Evolutionary conservation across 805 yeast species (phyloP).

Genomic region (Priceomyces haplophilus): DNA sequence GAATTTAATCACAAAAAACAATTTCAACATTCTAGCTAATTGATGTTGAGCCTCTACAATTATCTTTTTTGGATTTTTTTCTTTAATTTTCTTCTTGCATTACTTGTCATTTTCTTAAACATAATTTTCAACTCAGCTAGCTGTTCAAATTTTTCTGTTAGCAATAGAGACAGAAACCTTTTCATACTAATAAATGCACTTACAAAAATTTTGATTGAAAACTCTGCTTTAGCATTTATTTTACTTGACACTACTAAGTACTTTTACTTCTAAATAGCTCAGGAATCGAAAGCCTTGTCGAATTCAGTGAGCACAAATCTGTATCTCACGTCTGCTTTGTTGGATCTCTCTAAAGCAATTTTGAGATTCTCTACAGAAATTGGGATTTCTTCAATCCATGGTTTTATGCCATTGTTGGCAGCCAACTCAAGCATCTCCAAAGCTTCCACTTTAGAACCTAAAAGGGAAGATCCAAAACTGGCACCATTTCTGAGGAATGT

Average conservation of each 20-base stretch:
- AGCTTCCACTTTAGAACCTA: constrained; percentile 38
- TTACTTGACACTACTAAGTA: too few species aligned
- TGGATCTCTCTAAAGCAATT: constrained; percentile 33
- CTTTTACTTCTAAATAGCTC: too few species aligned
- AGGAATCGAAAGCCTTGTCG: constrained; percentile 42
- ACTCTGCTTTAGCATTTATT: too few species aligned
- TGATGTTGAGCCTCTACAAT: constrained; percentile 3
- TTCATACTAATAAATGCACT: neutral
- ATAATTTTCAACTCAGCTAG: neutral
- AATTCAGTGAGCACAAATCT: constrained; percentile 60
- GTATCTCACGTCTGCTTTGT: constrained; percentile 36
- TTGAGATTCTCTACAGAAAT: constrained; percentile 31
- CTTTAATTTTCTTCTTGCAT: neutral
- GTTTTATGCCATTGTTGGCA: constrained; percentile 31
- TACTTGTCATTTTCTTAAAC: neutral
- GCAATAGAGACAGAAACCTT: neutral
- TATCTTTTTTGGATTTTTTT: neutral
- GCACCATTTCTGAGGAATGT: constrained; percentile 28
- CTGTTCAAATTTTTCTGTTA: neutral
- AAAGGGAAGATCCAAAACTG: constrained; percentile 27
- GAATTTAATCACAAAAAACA: constrained; percentile 31
- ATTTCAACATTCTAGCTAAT: constrained; percentile 23
- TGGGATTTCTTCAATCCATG: constrained; percentile 37
- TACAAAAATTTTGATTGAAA: neutral
- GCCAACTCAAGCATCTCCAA: constrained; percentile 37